Conservation (phyloP, 768 basidiomycete genomes). For the Lyophyllum shimeji region DNA sequence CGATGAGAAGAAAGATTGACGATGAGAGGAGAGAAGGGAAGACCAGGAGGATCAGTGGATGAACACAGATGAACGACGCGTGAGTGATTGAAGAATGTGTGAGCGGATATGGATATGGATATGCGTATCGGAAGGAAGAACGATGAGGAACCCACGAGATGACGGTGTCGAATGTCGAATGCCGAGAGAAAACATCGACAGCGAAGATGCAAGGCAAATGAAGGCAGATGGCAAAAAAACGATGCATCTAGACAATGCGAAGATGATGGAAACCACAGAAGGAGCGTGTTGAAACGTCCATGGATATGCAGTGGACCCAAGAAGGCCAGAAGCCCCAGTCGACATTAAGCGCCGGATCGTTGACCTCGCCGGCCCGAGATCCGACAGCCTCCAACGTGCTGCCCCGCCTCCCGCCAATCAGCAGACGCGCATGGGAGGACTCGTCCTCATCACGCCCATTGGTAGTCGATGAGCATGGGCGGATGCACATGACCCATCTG, state of each 20-base stretch:
- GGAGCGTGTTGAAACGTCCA: conserved; percentile 3
- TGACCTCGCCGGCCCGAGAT: not conserved
- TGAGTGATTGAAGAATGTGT: not conserved
- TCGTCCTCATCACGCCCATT: conserved; percentile 20
- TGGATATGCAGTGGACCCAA: not conserved
- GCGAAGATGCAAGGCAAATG: conserved; percentile 10
- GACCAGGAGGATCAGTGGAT: not conserved
- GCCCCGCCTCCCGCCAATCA: not conserved
- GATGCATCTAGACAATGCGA: conserved; percentile 2
- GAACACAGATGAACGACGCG: too few relatives aligned
- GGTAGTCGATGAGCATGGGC: conserved; percentile 25
- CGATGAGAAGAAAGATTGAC: not conserved
- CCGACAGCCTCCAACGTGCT: too few relatives aligned
- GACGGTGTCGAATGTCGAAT: too few relatives aligned
- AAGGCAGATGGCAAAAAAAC: not conserved
- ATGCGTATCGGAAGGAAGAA: not conserved
- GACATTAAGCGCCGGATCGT: not conserved
- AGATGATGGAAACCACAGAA: not conserved
- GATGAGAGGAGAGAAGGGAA: not conserved
- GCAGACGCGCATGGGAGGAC: conserved; percentile 22
- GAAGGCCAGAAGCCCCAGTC: not conserved
- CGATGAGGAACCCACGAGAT: not conserved
- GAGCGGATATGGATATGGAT: not conserved
- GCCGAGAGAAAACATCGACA: conserved; percentile 9
- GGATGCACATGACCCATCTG: conserved; percentile 17